Conservation (phyloP, 2,329 filamentous ascomycete genomes). For the Aspergillus candidus region DNA sequence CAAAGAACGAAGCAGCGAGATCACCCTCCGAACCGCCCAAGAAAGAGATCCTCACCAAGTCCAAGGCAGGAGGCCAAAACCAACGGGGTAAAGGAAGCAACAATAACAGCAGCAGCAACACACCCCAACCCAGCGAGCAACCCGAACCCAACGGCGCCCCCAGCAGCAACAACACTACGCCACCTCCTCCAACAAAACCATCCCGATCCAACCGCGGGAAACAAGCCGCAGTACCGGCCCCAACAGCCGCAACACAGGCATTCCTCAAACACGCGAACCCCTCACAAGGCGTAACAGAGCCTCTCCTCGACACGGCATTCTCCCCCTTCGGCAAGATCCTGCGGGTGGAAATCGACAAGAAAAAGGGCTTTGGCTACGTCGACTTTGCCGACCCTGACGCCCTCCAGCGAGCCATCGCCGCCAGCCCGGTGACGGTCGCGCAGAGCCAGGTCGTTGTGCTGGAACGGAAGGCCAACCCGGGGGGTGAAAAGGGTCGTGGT, state of each 20-base stretch:
- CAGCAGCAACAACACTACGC: conserved; percentile 6
- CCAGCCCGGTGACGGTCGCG: conserved; percentile 74
- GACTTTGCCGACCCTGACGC: conserved; percentile 71
- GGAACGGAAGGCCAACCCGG: conserved; percentile 47
- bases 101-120: conserved; percentile 4
- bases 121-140: conserved; percentile 19
- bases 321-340: conserved; percentile 66
- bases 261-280: conserved; percentile 81
- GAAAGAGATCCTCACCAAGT: conserved; percentile 18
- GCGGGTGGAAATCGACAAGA: conserved; percentile 85
- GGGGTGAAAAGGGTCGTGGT: conserved; percentile 27
- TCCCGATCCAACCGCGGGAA: conserved; percentile 27
- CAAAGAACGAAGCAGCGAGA: conserved; percentile 16
- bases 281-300: conserved; percentile 85
- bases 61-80: conserved; percentile 15
- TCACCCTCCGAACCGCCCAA: conserved; percentile 16
- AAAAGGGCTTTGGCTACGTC: conserved; percentile 90
- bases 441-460: conserved; percentile 82
- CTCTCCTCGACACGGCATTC: conserved; percentile 68
- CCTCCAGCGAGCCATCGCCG: conserved; percentile 71
- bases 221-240: conserved; percentile 14
- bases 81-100: neutral
- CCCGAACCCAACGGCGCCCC: conserved; percentile 13
- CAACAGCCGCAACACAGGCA: conserved; percentile 42
- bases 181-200: conserved; percentile 16